Base-by-base conservation (phyloP, 2,329 filamentous ascomycete genomes). In the Delphinella strobiligena region DNA sequence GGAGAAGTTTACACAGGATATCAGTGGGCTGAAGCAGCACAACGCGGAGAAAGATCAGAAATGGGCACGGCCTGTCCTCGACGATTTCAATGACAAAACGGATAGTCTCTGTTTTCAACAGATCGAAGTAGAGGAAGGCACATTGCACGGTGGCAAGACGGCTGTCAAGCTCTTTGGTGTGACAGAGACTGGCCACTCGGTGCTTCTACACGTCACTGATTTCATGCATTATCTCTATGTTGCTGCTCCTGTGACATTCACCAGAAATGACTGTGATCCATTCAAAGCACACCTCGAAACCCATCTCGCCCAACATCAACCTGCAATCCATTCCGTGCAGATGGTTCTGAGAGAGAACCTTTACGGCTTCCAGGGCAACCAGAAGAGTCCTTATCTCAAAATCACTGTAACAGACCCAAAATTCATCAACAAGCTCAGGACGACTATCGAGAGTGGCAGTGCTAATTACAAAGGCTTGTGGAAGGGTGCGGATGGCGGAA, bases 201-300 rank as follows among this genome's bases (percentile, higher is more conserved):
- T 94, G 30, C 75, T 98, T 60, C 69, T 98, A 10, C 91, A 98
- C 59, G 88, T 98, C 46, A 94, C 84, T 12, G 85, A 87, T 54
- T 98, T 98, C 62, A 80, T 86, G 50, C 91, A 98, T 59, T 98
- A 98, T 57, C 76, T 98, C 41, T 98, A 94, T 54, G 78, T 96
- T 34, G 82, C 85, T 8, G 91, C 93, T 0, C 91, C 91, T 0
- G 67, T 88, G 7, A 74, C 76, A 18, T 98, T 98, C 59, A 75
- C 75, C 19, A 76, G 77, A 34, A 71, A 78, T 31, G 87, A 98
- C 56, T 87, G 86, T 58, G 71, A 78, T 12, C 66, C 74, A 1
- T 98, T 82, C 68, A 83, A 81, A 55, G 68, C 75, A 3, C 96
- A 78, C 54, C 74, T 98, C 24, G 88, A 98, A 53, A 69, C 73